These are phyloP conservation scores for Peronospora destructor DNA, from an alignment of 352 stramenopile genomes.

Conservation along the genomic window DNA sequence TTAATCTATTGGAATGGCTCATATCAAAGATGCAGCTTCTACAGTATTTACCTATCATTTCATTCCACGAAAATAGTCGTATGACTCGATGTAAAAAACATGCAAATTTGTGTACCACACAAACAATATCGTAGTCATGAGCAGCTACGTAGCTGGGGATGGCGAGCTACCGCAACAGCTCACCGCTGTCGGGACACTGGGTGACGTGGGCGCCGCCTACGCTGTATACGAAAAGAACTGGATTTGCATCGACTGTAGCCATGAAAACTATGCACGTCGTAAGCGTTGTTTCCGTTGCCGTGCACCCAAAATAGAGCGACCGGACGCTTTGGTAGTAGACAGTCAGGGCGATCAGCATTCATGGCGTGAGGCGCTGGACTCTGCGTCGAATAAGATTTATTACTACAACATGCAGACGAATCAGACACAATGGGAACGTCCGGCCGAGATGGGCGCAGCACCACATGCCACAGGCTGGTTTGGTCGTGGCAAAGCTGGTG, in stretches of 20 bases:
- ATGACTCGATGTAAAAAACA: no score
- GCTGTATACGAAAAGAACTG: slow-evolving; percentile 89
- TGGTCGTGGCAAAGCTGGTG: slow-evolving; percentile 81
- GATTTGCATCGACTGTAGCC: slow-evolving; percentile 72
- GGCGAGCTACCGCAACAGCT: slow-evolving; percentile 44
- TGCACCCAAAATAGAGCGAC: slow-evolving; percentile 55
- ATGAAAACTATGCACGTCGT: slow-evolving; percentile 82
- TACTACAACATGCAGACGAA: slow-evolving; percentile 90
- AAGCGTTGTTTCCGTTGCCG: slow-evolving; percentile 78
- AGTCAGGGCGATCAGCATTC: slow-evolving; percentile 44
- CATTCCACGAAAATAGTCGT: no score
- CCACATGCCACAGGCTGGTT: slow-evolving; percentile 90
- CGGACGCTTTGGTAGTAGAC: slow-evolving; percentile 52
- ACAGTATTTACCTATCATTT: no score
- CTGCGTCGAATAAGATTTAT: slow-evolving; percentile 87
- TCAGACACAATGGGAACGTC: slow-evolving; percentile 86
- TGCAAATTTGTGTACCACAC: background rate
- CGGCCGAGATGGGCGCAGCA: slow-evolving; percentile 86
- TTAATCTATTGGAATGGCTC: no score
- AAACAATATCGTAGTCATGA: background rate
- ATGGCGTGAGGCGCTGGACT: slow-evolving; percentile 90
- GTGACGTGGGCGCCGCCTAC: slow-evolving; percentile 79
- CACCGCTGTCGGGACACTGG: slow-evolving; percentile 73
- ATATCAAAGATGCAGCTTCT: no score
- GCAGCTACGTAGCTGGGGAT: background rate